These are phyloP conservation scores for Trichosporon faecale DNA, from an alignment of 1,284 basidiomycete species.

Conservation along the genomic window DNA sequence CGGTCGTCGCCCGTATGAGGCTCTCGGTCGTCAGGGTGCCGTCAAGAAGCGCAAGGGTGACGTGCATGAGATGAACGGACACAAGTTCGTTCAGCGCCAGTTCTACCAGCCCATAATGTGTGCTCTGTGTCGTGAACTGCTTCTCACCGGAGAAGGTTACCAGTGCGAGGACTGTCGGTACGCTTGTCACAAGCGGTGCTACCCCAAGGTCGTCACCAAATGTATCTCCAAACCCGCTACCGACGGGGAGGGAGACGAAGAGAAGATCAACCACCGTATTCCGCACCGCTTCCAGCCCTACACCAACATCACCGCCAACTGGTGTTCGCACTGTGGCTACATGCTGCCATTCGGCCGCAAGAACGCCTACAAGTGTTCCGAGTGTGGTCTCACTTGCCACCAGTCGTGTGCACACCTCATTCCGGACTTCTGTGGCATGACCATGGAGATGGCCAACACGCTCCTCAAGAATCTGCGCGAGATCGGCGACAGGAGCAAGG, in stretches of 20 bases:
- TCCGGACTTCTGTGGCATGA: conserved; percentile 99
- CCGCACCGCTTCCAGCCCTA: conserved; percentile 97
- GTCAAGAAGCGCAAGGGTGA: conserved; percentile 97
- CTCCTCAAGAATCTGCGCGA: conserved; percentile 80
- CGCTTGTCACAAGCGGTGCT: conserved; percentile 98
- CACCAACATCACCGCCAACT: conserved; percentile 96
- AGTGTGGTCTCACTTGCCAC: conserved; percentile 95
- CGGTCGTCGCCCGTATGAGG: conserved; percentile 85
- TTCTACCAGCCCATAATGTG: conserved; percentile 99
- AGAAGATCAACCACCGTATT: conserved; percentile 99
- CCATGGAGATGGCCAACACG: conserved; percentile 97
- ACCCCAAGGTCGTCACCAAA: conserved; percentile 98
- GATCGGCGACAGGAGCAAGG: conserved; percentile 52
- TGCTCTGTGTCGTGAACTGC: conserved; percentile 95
- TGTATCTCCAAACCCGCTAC: conserved; percentile 97
- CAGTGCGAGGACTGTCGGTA: conserved; percentile 99
- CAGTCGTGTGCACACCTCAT: conserved; percentile 97
- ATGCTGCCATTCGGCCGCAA: conserved; percentile 97
- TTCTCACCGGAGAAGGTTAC: conserved; percentile 94
- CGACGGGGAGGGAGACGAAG: conserved; percentile 89
- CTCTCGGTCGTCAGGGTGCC: conserved; percentile 95
- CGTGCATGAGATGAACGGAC: conserved; percentile 99
- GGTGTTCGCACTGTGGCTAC: conserved; percentile 99
- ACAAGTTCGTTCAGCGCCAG: conserved; percentile 94
- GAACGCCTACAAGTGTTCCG: conserved; percentile 90